Evolutionary conservation across 495 filamentous ascomycete species (phyloP).

Genomic region (Penicillium lagena): DNA sequence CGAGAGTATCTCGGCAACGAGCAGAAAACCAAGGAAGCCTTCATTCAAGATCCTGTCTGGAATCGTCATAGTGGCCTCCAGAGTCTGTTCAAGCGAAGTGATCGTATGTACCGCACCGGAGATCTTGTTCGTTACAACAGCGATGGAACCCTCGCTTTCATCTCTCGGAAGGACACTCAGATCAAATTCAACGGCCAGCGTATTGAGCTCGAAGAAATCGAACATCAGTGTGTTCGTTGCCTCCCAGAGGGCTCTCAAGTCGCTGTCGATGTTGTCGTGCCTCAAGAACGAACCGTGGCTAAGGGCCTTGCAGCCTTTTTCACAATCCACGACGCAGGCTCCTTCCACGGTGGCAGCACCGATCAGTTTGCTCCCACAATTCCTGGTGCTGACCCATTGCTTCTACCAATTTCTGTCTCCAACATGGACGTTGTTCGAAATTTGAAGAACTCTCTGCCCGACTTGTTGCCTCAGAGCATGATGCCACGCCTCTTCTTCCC

Average conservation of each 20-base stretch:
- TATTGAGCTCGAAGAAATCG: slow-evolving; percentile 61
- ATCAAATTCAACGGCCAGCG: slow-evolving; percentile 62
- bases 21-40: slow-evolving; percentile 48
- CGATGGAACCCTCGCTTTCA: slow-evolving; percentile 43
- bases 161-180: slow-evolving; percentile 58
- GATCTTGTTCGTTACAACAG: slow-evolving; percentile 48
- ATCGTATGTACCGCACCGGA: slow-evolving; percentile 43
- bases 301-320: slow-evolving; percentile 41
- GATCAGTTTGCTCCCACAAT: slow-evolving; percentile 11
- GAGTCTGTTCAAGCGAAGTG: slow-evolving; percentile 16
- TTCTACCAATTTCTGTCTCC: slow-evolving; percentile 26
- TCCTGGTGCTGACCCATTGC: slow-evolving; percentile 18
- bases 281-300: slow-evolving; percentile 24
- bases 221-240: slow-evolving; percentile 41
- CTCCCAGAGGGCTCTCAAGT: slow-evolving; percentile 30
- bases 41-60: slow-evolving; percentile 52
- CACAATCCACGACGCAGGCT: slow-evolving; percentile 16
- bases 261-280: slow-evolving; percentile 37
- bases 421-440: slow-evolving; percentile 25
- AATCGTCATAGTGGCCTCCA: slow-evolving; percentile 13
- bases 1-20: slow-evolving; percentile 52
- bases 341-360: slow-evolving; percentile 12
- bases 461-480: slow-evolving; percentile 49
- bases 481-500: slow-evolving; percentile 58
- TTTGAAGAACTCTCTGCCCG: slow-evolving; percentile 25